Evolutionary conservation across 1,284 basidiomycete genomes (phyloP).

Genomic region (Cystobasidiaceae sp.): DNA sequence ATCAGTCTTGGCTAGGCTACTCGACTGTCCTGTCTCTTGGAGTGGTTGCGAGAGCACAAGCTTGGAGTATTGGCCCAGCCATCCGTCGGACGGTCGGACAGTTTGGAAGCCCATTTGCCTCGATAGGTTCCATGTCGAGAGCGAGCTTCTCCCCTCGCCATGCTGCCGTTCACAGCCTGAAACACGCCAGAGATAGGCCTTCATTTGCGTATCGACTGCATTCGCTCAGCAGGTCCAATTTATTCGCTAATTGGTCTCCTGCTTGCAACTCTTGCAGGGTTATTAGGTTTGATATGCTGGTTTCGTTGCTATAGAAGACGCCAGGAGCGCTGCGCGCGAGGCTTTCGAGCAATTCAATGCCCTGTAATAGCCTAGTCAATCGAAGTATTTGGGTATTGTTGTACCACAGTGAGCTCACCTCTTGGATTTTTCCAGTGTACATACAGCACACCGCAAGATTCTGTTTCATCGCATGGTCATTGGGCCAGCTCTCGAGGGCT

Average conservation of each 20-base stretch:
- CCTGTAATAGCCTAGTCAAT: too few species aligned
- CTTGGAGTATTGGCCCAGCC: too few species aligned
- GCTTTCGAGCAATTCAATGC: conserved; percentile 1
- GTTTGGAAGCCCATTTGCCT: too few species aligned
- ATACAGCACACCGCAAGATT: conserved; percentile 12
- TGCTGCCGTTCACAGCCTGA: conserved; percentile 1
- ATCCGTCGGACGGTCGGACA: too few species aligned
- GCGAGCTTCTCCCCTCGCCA: too few species aligned
- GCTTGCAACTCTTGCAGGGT: conserved; percentile 27
- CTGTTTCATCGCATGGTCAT: not conserved
- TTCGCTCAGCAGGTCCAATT: conserved; percentile 16
- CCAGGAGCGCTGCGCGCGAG: not conserved
- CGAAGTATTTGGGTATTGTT: too few species aligned
- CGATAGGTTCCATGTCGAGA: too few species aligned
- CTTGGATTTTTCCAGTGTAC: conserved; percentile 11
- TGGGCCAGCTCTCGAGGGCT: not conserved
- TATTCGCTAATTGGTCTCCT: conserved; percentile 21
- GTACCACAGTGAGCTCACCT: too few species aligned
- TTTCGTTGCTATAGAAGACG: conserved; percentile 19
- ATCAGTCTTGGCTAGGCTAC: too few species aligned
- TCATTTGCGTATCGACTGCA: conserved; percentile 13
- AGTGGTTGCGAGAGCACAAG: too few species aligned
- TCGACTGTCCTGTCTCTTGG: too few species aligned
- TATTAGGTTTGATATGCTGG: conserved; percentile 19
- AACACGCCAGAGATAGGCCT: not conserved